phyloP scores from a whole-genome alignment of 2,329 filamentous ascomycete genomes.

The Monilinia fructigena region DNA sequence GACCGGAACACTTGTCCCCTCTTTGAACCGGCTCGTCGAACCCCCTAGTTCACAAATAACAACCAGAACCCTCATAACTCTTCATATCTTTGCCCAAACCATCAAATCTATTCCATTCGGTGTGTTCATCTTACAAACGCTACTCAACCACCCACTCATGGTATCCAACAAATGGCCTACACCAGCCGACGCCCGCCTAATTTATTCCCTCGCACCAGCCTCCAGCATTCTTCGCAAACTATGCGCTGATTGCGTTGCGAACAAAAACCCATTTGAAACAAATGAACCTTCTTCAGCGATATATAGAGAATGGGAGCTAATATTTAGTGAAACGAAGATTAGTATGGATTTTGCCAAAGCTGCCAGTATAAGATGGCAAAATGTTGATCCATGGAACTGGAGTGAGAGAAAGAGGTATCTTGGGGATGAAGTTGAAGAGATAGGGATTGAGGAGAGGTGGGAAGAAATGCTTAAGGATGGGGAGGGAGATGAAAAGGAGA shows the following conservation, averaged over 20 bases:
- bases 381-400: slow-evolving; percentile 23
- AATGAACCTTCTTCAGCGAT: not conserved
- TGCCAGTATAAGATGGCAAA: not conserved
- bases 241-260: slow-evolving; percentile 16
- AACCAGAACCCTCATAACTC: not conserved
- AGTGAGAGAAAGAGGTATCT: slow-evolving; percentile 22
- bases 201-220: not conserved
- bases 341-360: slow-evolving; percentile 16
- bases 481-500: not conserved
- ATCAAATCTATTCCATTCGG: slow-evolving; percentile 16
- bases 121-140: slow-evolving; percentile 15
- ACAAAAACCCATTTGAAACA: not conserved
- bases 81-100: not conserved
- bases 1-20: slow-evolving; percentile 1
- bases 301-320: slow-evolving; percentile 11
- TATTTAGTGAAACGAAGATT: not conserved
- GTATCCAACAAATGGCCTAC: not conserved
- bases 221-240: slow-evolving; percentile 4
- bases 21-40: not conserved
- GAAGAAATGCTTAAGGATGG: slow-evolving; percentile 13
- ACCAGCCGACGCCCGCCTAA: not conserved
- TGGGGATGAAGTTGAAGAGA: slow-evolving; percentile 6
- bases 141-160: not conserved
- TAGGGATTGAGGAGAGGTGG: slow-evolving; percentile 17
- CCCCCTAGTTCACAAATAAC: not conserved